Conservation (phyloP, 139 green algal species). For the Picochlorum sp. region DNA sequence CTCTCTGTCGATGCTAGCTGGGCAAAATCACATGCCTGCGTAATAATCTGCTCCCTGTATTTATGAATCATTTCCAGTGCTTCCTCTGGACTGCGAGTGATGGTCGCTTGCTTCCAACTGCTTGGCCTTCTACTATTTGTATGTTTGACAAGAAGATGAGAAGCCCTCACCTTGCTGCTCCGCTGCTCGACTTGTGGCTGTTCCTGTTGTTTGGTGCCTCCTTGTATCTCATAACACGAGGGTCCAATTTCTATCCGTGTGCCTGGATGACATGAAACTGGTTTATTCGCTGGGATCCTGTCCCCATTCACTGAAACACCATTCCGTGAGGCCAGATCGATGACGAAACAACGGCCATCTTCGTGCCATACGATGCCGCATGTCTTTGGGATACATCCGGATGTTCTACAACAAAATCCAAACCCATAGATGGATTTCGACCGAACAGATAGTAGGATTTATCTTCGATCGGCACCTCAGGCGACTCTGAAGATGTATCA, state of each 20-base stretch:
- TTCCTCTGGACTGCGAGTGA: slow-evolving; percentile 70
- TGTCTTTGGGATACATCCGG: slow-evolving; percentile 32
- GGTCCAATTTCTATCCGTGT: background rate
- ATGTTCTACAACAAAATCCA: slow-evolving; percentile 27
- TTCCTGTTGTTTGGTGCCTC: too few species aligned
- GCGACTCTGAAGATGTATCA: background rate
- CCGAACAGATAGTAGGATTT: background rate
- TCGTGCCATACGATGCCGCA: slow-evolving; percentile 62
- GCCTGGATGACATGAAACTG: background rate
- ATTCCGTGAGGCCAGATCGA: slow-evolving; percentile 38
- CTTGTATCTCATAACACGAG: too few species aligned
- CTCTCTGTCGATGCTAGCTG: slow-evolving; percentile 57
- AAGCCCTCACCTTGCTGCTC: slow-evolving; percentile 44
- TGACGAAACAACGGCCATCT: slow-evolving; percentile 60
- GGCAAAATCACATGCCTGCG: slow-evolving; percentile 50
- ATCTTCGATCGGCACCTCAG: background rate
- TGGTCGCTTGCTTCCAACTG: slow-evolving; percentile 68
- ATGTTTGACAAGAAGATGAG: slow-evolving; percentile 85
- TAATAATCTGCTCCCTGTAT: slow-evolving; percentile 37
- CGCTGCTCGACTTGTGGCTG: too few species aligned
- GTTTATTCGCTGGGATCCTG: slow-evolving; percentile 7
- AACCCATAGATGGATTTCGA: background rate
- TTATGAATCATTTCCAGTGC: slow-evolving; percentile 65
- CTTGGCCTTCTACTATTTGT: slow-evolving; percentile 47
- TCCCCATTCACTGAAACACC: background rate